phyloP scores from a whole-genome alignment of 1,284 basidiomycete genomes.

The Amylostereum areolatum region DNA sequence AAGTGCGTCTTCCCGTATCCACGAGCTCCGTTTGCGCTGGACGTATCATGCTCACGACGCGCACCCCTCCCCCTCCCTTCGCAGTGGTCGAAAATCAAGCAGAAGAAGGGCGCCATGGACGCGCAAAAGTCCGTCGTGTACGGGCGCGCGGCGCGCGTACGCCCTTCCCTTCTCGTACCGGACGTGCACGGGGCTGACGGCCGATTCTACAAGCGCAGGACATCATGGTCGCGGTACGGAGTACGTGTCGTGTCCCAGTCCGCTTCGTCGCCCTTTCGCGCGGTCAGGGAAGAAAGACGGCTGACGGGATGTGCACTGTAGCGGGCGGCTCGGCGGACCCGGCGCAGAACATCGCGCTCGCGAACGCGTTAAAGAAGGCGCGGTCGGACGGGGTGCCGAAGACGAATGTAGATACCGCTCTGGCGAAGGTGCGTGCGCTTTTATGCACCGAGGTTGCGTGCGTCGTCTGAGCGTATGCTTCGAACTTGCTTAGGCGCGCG shows the following conservation, averaged over 20 bases:
- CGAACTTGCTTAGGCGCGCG: slow-evolving; percentile 36
- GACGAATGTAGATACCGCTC: slow-evolving; percentile 68
- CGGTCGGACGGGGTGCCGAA: slow-evolving; percentile 70
- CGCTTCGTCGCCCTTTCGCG: too few relatives aligned
- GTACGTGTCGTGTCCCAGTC: slow-evolving; percentile 30
- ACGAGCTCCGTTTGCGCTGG: too few relatives aligned
- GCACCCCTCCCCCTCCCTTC: neutral
- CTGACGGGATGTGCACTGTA: slow-evolving; percentile 15
- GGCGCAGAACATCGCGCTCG: slow-evolving; percentile 56
- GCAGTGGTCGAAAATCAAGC: slow-evolving; percentile 87
- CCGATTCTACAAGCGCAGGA: slow-evolving; percentile 40
- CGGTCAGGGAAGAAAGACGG: neutral
- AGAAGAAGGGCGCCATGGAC: slow-evolving; percentile 73
- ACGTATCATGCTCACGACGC: neutral
- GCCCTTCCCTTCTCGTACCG: slow-evolving; percentile 15
- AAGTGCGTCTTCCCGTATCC: slow-evolving; percentile 31
- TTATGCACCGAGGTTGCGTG: neutral
- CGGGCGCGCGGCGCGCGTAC: slow-evolving; percentile 53
- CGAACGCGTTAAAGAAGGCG: slow-evolving; percentile 53
- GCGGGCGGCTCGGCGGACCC: slow-evolving; percentile 67
- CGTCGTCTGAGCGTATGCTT: slow-evolving; percentile 5
- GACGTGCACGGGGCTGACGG: neutral
- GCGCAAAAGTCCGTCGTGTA: slow-evolving; percentile 57
- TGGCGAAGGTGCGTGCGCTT: slow-evolving; percentile 49
- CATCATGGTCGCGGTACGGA: slow-evolving; percentile 60